Evolutionary conservation across 2,329 filamentous ascomycete species (phyloP), one percentile per base, ranked within the genome.

Genomic region (Penicillium sp.): DNA sequence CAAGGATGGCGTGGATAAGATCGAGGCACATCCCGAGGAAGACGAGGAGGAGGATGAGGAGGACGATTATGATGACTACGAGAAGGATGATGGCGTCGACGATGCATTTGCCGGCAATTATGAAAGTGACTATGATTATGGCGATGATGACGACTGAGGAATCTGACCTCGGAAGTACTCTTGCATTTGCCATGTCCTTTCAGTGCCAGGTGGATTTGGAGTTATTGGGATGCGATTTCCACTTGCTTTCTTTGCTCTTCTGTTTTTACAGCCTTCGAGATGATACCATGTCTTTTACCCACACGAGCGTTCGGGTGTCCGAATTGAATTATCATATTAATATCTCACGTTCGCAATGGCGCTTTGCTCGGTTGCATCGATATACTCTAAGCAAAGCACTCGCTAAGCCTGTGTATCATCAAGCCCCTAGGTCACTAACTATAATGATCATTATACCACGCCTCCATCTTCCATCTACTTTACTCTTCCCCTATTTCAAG

Each of bases 61-160:
- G 7, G 44, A 46, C n/a, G 34, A 46, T 13, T 46, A 66, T 21
- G 68, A 64, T 1, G 62, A 61, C 2, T 63, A 66, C 9, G 61
- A 66, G 3, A 65, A 65, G 35, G 55, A 55, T 2, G 64, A 65
- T 48, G 61, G 61, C 17, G 40, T 70, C 31, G 64, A 70, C 6
- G 66, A 61, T 34, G 67, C 48, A 3, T 63, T 65, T 57, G 59
- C 61, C 15, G 63, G 63, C 2, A 57, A 57, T 29, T 65, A 64
- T 19, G 60, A 57, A 6, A 57, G 57, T 46, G 61, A 62, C 29
- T 60, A 64, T 45, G 56, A 60, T 26, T 59, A 41, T 12, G 43
- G 37, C 12, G 48, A 51, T n/a, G 43, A 51, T 10, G 48, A 60
- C 38, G 59, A 63, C 48, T 58, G 44, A 52, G 19, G 10, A 19